These are phyloP conservation scores for Trametes elegans DNA, from an alignment of 768 basidiomycete genomes.

Conservation along the genomic window DNA sequence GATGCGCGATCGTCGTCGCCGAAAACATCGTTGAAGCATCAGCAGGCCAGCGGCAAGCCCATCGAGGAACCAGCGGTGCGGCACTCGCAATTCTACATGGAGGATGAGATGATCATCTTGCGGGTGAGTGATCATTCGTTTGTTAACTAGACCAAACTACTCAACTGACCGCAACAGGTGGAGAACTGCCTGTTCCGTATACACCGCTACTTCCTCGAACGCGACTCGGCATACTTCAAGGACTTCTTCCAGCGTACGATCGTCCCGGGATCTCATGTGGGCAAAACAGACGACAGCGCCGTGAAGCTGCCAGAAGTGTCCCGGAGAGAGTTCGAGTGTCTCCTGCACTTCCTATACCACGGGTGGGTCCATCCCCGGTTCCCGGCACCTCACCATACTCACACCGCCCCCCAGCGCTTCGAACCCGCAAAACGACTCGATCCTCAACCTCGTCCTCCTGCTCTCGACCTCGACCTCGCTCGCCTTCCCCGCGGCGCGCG, in stretches of 20 bases:
- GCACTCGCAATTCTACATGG: constrained; percentile 19
- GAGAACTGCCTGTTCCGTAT: constrained; percentile 39
- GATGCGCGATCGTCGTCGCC: constrained; percentile 14
- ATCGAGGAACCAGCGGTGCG: constrained; percentile 11
- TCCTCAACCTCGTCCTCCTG: constrained; percentile 26
- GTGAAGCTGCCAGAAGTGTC: constrained; percentile 35
- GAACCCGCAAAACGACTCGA: constrained; percentile 16
- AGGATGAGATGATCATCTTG: constrained; percentile 19
- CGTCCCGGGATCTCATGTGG: constrained; percentile 16
- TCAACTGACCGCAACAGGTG: constrained; percentile 27
- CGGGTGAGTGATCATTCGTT: not conserved
- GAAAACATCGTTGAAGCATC: not conserved
- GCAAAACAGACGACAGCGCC: constrained; percentile 32
- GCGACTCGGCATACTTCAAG: constrained; percentile 39
- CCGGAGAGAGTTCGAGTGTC: constrained; percentile 35
- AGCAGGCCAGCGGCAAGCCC: constrained; percentile 6
- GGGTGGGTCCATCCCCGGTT: constrained; percentile 29
- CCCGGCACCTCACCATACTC: not conserved
- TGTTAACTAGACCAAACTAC: not conserved
- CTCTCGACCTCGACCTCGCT: constrained; percentile 41
- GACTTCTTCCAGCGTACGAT: constrained; percentile 34
- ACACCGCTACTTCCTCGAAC: constrained; percentile 38
- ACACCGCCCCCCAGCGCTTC: not conserved
- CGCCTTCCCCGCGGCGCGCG: constrained; percentile 35
- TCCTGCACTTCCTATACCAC: constrained; percentile 40